phyloP scores from a whole-genome alignment of 2,329 filamentous ascomycete genomes.

The Coniochaeta sp. region DNA sequence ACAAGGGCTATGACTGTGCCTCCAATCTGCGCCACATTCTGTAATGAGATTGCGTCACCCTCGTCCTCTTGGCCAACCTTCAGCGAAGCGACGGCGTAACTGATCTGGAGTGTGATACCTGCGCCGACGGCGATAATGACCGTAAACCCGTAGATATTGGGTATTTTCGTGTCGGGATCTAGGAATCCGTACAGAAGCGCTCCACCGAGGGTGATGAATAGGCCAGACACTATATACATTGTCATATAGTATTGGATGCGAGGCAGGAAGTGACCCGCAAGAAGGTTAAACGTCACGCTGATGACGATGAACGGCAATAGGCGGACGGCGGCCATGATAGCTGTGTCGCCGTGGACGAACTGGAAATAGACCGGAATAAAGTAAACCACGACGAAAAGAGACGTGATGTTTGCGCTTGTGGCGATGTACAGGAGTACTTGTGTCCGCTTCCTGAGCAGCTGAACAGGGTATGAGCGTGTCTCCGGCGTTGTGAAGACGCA shows the following conservation, averaged over 20 bases:
- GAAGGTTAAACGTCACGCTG: constrained; percentile 16
- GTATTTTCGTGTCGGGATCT: constrained; percentile 6
- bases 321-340: constrained; percentile 29
- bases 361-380: constrained; percentile 46
- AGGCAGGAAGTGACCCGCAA: constrained; percentile 6
- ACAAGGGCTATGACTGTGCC: constrained; percentile 17
- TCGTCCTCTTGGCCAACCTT: constrained; percentile 10
- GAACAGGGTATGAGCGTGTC: constrained; percentile 33
- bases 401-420: constrained; percentile 22
- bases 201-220: constrained; percentile 10
- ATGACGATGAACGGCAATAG: constrained; percentile 25
- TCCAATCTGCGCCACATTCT: constrained; percentile 21
- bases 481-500: constrained; percentile 28
- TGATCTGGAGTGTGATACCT: constrained; percentile 16
- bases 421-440: constrained; percentile 33
- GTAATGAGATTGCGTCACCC: constrained; percentile 15
- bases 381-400: constrained; percentile 32
- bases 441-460: constrained; percentile 29
- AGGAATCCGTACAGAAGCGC: constrained; percentile 12
- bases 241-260: constrained; percentile 12
- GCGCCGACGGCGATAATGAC: constrained; percentile 13
- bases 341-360: constrained; percentile 32
- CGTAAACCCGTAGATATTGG: constrained; percentile 13
- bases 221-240: constrained; percentile 11
- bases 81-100: constrained; percentile 19